Percentiles rank a stretch among this genome's conserved stretches.
Evolutionary conservation across 192 early-diverging fungal species (phyloP).

Genomic region (Coemansia sp.): DNA sequence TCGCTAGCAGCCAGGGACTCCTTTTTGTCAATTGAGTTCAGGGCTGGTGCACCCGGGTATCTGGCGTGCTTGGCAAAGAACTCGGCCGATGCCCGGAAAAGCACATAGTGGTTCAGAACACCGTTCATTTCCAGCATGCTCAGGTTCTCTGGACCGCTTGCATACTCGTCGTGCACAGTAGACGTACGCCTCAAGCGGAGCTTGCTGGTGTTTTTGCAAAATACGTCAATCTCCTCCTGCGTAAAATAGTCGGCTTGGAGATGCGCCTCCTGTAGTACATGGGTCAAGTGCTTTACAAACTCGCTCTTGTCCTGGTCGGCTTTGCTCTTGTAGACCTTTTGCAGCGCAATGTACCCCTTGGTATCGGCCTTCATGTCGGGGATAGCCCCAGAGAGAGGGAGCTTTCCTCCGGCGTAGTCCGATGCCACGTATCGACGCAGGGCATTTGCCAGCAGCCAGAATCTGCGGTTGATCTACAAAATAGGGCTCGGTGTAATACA

Average conservation of each 20-base stretch:
- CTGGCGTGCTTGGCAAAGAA: conserved; percentile 24
- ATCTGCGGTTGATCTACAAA: conserved; percentile 49
- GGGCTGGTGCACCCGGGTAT: conserved; percentile 23
- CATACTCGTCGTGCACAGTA: conserved; percentile 20
- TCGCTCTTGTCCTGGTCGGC: conserved; percentile 65
- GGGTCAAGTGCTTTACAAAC: conserved; percentile 51
- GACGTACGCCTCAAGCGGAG: conserved; percentile 64
- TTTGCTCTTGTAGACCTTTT: conserved; percentile 82
- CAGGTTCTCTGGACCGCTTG: conserved; percentile 1
- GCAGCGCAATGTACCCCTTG: conserved; percentile 76
- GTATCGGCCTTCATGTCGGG: conserved; percentile 99
- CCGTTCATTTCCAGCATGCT: conserved; percentile 8
- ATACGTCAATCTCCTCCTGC: conserved; percentile 66
- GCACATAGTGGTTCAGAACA: conserved; percentile 25
- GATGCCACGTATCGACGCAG: conserved; percentile 71
- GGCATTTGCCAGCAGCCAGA: conserved; percentile 86
- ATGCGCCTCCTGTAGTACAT: conserved; percentile 52
- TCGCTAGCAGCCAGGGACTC: not conserved
- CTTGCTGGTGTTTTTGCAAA: conserved; percentile 78
- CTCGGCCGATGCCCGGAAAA: conserved; percentile 25
- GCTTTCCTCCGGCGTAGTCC: conserved; percentile 64
- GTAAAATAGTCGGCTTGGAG: conserved; percentile 58
- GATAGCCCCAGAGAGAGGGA: conserved; percentile 83
- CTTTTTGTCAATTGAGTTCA: not conserved
- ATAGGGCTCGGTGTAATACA: not conserved